Conservation (phyloP, 257 asterid genomes). For the Solanum infundibuliforme region DNA sequence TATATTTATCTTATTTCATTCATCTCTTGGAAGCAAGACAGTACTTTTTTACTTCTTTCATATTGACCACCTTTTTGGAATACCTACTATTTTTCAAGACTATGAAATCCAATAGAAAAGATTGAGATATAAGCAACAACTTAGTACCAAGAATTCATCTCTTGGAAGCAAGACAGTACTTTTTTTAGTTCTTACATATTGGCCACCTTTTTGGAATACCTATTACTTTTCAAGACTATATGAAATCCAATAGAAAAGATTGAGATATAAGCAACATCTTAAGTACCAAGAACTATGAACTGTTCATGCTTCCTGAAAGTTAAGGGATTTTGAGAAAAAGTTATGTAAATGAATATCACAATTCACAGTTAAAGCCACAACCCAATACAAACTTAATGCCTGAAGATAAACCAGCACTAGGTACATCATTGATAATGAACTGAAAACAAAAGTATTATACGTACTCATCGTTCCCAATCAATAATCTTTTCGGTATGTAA, state of each 20-base stretch:
- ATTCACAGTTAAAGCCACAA: not conserved
- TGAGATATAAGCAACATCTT: not conserved
- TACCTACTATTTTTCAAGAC: not conserved
- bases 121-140: not conserved
- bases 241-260: not conserved
- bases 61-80: not conserved
- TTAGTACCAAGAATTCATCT: not conserved
- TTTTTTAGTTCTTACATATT: not conserved
- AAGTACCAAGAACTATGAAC: not conserved
- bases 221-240: not conserved
- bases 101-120: not conserved
- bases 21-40: not conserved
- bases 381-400: not conserved
- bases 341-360: not conserved
- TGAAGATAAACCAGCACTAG: not conserved
- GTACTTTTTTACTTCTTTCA: not conserved
- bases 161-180: not conserved
- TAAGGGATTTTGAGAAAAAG: not conserved
- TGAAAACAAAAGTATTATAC: constrained; percentile 22
- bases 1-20: not conserved
- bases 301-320: not conserved
- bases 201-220: not conserved
- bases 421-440: not conserved
- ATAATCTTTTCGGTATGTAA: constrained; percentile 67
- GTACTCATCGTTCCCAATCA: constrained; percentile 82